These are phyloP conservation scores for Nicotiana rustica DNA, from an alignment of 305 asterid species.

Conservation along the genomic window DNA sequence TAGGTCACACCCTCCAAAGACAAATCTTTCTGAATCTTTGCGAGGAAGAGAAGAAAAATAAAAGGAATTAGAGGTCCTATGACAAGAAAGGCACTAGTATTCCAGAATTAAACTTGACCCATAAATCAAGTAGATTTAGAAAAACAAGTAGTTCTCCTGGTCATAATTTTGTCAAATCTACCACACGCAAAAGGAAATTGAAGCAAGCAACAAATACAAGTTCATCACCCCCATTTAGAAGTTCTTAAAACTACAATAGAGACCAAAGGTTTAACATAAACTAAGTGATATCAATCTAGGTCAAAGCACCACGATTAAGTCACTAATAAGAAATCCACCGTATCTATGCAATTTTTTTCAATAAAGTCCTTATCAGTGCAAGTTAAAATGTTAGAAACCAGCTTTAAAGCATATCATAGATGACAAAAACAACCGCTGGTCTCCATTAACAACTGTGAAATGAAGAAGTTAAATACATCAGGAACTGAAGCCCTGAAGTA, in stretches of 20 bases:
- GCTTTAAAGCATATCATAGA: neutral
- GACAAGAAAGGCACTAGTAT: neutral
- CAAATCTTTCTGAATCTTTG: neutral
- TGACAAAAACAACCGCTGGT: neutral
- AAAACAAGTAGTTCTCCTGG: neutral
- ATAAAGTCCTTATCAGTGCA: no score
- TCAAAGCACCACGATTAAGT: neutral
- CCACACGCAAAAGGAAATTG: neutral
- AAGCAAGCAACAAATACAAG: conserved; percentile 8
- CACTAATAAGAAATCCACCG: neutral
- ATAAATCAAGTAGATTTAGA: neutral
- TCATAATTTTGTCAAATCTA: neutral
- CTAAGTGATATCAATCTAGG: neutral
- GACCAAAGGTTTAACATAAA: neutral
- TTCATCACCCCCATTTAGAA: neutral
- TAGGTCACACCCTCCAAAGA: conserved; percentile 3
- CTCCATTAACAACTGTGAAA: neutral
- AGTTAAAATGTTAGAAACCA: neutral
- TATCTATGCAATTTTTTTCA: neutral
- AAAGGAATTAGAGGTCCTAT: neutral
- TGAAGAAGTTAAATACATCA: neutral
- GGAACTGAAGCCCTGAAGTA: neutral
- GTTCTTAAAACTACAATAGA: neutral
- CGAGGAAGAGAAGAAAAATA: neutral
- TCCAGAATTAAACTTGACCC: neutral